Evolutionary conservation across 352 stramenopile species (phyloP).

Genomic region (Pythium dissotocum): DNA sequence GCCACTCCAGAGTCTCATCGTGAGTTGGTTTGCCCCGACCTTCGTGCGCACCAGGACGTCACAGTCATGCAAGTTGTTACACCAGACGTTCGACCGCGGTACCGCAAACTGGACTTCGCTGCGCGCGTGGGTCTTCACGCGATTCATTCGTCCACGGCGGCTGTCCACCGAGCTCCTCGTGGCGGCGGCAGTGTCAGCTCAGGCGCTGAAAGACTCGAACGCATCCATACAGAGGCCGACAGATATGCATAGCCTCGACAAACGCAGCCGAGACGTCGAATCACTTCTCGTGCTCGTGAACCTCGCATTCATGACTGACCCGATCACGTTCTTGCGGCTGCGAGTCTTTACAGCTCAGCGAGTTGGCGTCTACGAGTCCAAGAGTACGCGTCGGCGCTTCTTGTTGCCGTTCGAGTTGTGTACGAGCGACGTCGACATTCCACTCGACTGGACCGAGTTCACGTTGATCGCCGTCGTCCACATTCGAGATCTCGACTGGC

Average conservation of each 20-base stretch:
- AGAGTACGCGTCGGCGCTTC: too few species aligned
- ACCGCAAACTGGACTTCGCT: not conserved
- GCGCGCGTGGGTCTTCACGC: not conserved
- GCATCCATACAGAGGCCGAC: not conserved
- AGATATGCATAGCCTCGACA: constrained; percentile 6
- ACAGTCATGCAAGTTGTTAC: not conserved
- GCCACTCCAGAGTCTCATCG: not conserved
- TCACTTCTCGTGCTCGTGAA: constrained; percentile 14
- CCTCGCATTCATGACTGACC: constrained; percentile 17
- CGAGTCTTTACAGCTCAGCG: not conserved
- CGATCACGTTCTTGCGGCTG: not conserved
- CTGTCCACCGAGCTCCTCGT: not conserved
- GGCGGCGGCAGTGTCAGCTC: not conserved
- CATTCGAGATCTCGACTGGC: too few species aligned
- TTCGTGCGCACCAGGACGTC: not conserved
- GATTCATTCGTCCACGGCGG: not conserved
- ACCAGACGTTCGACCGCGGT: not conserved
- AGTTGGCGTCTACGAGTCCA: too few species aligned
- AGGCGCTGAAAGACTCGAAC: too few species aligned
- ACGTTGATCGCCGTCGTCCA: too few species aligned
- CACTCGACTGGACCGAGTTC: too few species aligned
- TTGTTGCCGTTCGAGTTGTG: too few species aligned
- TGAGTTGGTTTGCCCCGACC: constrained; percentile 8
- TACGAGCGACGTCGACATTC: too few species aligned
- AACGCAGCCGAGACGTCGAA: constrained; percentile 8